Evolutionary conservation across 2,329 filamentous ascomycete genomes (phyloP), one percentile per base, ranked within the genome.

Genomic region (Thelonectria rubi): DNA sequence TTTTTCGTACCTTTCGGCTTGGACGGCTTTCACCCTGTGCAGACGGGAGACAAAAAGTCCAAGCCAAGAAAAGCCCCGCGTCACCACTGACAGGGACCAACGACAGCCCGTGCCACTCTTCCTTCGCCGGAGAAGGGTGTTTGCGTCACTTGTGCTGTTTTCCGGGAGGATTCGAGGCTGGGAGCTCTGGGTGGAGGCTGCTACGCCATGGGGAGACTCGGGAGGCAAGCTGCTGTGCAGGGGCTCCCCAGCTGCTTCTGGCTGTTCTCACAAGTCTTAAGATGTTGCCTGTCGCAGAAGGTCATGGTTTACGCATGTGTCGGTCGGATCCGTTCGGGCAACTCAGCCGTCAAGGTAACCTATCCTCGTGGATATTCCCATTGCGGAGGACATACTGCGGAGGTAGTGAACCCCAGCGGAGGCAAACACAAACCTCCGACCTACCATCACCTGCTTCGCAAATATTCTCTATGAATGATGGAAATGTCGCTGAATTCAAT

Each of bases 1-100:
- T 60, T 37, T 60, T 56, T 56, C 51, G 50, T 48, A 58, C 49
- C 32, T 12, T 21, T 39, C 56, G 58, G 52, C 58, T 60, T 60
- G 40, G 32, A 52, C 47, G 53, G 53, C 47, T 55, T 45, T 18
- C 18, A n/a, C 32, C 37, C 26, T 21, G 43, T 20, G 37, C 26
- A 58, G 57, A 52, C 58, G 50, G 50, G 58, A 40, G n/a, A n/a
- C n/a, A n/a, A n/a, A n/a, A 43, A 17, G 24, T 37, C 50, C 32
- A 45, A 34, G 43, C 32, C 49, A 45, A 43, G 24, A 49, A 32
- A 50, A 26, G 30, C 52, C 52, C 53, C 56, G 58, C 58, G 58
- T 61, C 58, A 61, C 58, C 52, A 40, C 58, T 54, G 49, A 37
- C 56, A 57, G 47, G 55, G 46, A 45, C 37, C 46, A 37, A 24